These are phyloP conservation scores for Candida nemodendra DNA, from an alignment of 805 yeast genomes.

Conservation along the genomic window DNA sequence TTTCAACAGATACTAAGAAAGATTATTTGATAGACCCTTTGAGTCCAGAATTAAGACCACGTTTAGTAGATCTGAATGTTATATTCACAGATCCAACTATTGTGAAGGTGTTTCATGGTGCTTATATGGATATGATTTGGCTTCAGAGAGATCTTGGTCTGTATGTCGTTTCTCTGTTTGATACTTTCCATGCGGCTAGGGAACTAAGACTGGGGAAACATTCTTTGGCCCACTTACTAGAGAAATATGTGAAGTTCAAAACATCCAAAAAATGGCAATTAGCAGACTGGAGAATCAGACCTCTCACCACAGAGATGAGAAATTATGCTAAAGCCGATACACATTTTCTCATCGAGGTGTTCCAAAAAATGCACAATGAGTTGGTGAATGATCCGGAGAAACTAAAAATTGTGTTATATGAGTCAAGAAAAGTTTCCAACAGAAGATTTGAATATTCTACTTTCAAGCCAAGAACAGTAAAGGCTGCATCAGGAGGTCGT, in stretches of 20 bases:
- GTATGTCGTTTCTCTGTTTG: slow-evolving; percentile 85
- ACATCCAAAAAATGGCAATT: slow-evolving; percentile 93
- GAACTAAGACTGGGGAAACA: slow-evolving; percentile 77
- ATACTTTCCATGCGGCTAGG: slow-evolving; percentile 87
- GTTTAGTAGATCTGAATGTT: slow-evolving; percentile 61
- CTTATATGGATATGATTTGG: slow-evolving; percentile 96
- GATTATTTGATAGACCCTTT: slow-evolving; percentile 90
- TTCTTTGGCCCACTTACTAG: slow-evolving; percentile 81
- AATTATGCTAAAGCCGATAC: slow-evolving; percentile 94
- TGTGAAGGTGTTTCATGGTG: slow-evolving; percentile 92
- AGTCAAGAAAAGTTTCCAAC: slow-evolving; percentile 75
- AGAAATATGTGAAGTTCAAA: slow-evolving; percentile 73
- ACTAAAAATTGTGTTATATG: slow-evolving; percentile 62
- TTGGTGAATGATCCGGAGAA: slow-evolving; percentile 46
- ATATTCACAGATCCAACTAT: slow-evolving; percentile 80
- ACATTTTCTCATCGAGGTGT: slow-evolving; percentile 81
- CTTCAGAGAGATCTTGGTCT: slow-evolving; percentile 92
- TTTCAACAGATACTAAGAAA: slow-evolving; percentile 55
- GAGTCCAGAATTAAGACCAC: slow-evolving; percentile 59
- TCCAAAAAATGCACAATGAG: slow-evolving; percentile 65
- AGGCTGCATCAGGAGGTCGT: slow-evolving; percentile 8
- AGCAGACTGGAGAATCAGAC: slow-evolving; percentile 95
- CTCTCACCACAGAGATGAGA: slow-evolving; percentile 70
- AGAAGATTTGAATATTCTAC: slow-evolving; percentile 80
- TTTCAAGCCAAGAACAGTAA: slow-evolving; percentile 45